These are phyloP conservation scores for Mitragyna speciosa DNA, from an alignment of 257 asterid genomes.

Conservation along the genomic window DNA sequence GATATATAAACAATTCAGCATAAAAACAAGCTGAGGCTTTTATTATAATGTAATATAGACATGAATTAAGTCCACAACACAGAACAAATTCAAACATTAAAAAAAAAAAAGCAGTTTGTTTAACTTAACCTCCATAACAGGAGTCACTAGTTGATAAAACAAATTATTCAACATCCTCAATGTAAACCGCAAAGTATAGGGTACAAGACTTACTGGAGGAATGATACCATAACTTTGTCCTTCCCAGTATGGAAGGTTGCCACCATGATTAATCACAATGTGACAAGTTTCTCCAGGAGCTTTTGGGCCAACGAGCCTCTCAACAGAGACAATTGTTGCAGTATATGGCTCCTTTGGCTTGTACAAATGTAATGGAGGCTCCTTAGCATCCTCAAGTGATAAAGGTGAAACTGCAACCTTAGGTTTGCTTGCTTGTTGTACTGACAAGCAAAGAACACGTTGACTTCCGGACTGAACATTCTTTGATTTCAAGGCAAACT, in stretches of 20 bases:
- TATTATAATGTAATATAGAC: neutral
- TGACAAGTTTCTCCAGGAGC: slow-evolving; percentile 99
- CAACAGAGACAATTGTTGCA: slow-evolving; percentile 80
- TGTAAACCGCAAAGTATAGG: neutral
- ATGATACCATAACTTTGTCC: slow-evolving; percentile 94
- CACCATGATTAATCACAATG: slow-evolving; percentile 87
- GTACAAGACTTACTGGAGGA: slow-evolving; percentile 69
- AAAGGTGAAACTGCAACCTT: slow-evolving; percentile 73
- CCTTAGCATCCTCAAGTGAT: slow-evolving; percentile 77
- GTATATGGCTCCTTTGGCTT: slow-evolving; percentile 81
- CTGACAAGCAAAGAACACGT: slow-evolving; percentile 68
- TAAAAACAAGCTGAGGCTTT: slow-evolving; percentile 2
- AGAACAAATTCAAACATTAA: neutral
- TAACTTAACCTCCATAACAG: neutral
- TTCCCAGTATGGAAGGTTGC: slow-evolving; percentile 96
- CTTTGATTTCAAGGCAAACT: slow-evolving; percentile 37
- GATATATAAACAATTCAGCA: neutral
- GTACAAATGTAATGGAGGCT: slow-evolving; percentile 83
- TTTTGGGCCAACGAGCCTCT: slow-evolving; percentile 83
- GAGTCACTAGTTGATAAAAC: neutral
- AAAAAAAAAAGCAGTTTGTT: neutral
- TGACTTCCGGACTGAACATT: slow-evolving; percentile 37
- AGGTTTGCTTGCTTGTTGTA: slow-evolving; percentile 74
- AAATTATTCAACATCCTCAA: neutral
- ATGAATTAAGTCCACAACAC: neutral